Evolutionary conservation across 441 rosid genomes (phyloP), one percentile per base, ranked within the genome.

Genomic region (Erodium moschatum): DNA sequence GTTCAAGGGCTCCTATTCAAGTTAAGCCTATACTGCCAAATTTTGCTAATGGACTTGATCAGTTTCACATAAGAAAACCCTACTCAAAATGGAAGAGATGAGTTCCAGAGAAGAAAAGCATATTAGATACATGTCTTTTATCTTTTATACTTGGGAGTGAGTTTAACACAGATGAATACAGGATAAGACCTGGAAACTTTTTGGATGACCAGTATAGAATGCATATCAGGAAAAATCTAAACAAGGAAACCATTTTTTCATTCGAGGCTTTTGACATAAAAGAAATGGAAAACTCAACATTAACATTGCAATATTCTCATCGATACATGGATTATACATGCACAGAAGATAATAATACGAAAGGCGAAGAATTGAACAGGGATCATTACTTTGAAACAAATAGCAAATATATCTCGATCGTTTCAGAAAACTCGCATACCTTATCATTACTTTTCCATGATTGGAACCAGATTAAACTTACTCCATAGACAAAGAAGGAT

Each of bases 401-500:
- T 18, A 20, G 48, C 24, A 5, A 58, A 54, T 16, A 58, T 12
- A 18, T 12, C 24, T 19, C 4, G 35, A 69, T 19, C 19, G 12
- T 5, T 61, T 27, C 21, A 69, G 1, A 11, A 35, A 69, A 58
- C 20, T 1, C 5, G 2, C 65, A 10, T 10, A 15, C 65, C 10
- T 33, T 6, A 20, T 38, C 65, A 35, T 16, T 56, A 35, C 24
- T 6, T 54, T 54, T 54, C 61, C 20, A 54, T 18, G 21, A 54
- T 54, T 6, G 1, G 7, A 69, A 64, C 63, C 15, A 38, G 33
- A 19, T 19, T 12, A 69, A 27, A 21, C 71, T 69, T 24, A 56
- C 65, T 68, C 44, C 21, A 20, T 60, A 12, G n/a, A 46, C 33
- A 33, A 40, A 46, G 11, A 38, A 35, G 74, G 12, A 56, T 52